Conservation (phyloP, 2,329 filamentous ascomycete species). For the Septoria petroselini region DNA sequence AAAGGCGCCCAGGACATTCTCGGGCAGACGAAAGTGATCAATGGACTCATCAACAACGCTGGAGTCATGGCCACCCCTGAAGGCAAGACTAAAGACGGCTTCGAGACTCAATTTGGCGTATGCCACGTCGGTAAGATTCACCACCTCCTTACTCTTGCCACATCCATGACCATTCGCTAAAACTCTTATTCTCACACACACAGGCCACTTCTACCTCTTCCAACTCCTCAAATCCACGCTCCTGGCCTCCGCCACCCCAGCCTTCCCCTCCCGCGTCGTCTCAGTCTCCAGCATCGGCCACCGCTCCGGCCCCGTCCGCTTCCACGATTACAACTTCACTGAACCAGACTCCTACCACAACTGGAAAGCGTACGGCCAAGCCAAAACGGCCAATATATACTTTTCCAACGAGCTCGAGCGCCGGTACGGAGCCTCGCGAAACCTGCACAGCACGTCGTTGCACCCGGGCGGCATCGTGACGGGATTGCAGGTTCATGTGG, state of each 20-base stretch:
- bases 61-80: constrained; percentile 43
- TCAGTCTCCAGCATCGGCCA: constrained; percentile 47
- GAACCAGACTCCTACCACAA: constrained; percentile 35
- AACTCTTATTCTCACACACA: too few species aligned
- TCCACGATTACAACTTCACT: constrained; percentile 44
- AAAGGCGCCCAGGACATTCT: constrained; percentile 31
- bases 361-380: constrained; percentile 46
- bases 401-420: constrained; percentile 53
- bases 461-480: constrained; percentile 49
- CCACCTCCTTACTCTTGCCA: constrained; percentile 48
- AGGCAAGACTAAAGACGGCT: constrained; percentile 17
- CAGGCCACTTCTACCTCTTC: constrained; percentile 54
- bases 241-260: constrained; percentile 40
- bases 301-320: constrained; percentile 35
- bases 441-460: constrained; percentile 46
- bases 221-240: constrained; percentile 49
- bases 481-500: constrained; percentile 22
- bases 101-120: constrained; percentile 52
- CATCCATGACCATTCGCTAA: too few species aligned
- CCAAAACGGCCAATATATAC: constrained; percentile 53
- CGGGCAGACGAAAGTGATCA: constrained; percentile 16
- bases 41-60: constrained; percentile 29
- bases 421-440: constrained; percentile 44
- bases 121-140: constrained; percentile 54
- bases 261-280: constrained; percentile 50